These are phyloP conservation scores for Alternaria sp. DNA, from an alignment of 2,329 filamentous ascomycete genomes.

Conservation along the genomic window DNA sequence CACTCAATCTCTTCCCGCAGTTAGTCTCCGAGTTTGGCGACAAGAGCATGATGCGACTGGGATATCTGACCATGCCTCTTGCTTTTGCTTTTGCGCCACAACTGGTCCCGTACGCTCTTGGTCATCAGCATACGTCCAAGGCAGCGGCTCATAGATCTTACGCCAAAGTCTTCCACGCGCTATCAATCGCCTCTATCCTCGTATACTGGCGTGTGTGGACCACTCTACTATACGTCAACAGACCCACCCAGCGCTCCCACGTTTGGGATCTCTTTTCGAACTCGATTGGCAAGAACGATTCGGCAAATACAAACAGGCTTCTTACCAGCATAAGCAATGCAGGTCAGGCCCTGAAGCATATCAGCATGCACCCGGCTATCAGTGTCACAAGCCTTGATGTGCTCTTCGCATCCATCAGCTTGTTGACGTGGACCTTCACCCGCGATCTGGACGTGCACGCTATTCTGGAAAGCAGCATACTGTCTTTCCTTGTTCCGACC, in stretches of 20 bases:
- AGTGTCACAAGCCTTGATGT: slow-evolving; percentile 67
- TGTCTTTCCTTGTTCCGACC: slow-evolving; percentile 39
- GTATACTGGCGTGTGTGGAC: slow-evolving; percentile 59
- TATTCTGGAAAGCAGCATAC: slow-evolving; percentile 55
- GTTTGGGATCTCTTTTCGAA: slow-evolving; percentile 47
- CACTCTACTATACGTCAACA: slow-evolving; percentile 58
- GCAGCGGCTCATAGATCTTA: slow-evolving; percentile 54
- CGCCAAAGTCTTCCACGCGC: slow-evolving; percentile 58
- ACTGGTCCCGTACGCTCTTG: slow-evolving; percentile 61
- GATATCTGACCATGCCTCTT: slow-evolving; percentile 43
- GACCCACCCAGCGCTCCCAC: slow-evolving; percentile 57
- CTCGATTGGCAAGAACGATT: slow-evolving; percentile 58
- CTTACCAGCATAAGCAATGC: slow-evolving; percentile 37
- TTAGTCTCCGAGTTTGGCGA: slow-evolving; percentile 35
- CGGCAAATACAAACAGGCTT: slow-evolving; percentile 42
- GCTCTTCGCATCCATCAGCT: slow-evolving; percentile 61
- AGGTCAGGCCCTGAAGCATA: slow-evolving; percentile 56
- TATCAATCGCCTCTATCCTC: slow-evolving; percentile 56
- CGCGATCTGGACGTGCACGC: slow-evolving; percentile 61
- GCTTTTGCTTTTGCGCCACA: slow-evolving; percentile 49
- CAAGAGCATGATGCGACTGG: slow-evolving; percentile 35
- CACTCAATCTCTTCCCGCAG: slow-evolving; percentile 54
- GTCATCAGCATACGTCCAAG: slow-evolving; percentile 55
- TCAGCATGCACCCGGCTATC: slow-evolving; percentile 66
- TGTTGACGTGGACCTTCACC: slow-evolving; percentile 67